Percentiles rank a stretch among this genome's conserved stretches.
Evolutionary conservation across 108 stramenopile genomes (phyloP).

Genomic region (Pseudonitzschia delicatissima): DNA sequence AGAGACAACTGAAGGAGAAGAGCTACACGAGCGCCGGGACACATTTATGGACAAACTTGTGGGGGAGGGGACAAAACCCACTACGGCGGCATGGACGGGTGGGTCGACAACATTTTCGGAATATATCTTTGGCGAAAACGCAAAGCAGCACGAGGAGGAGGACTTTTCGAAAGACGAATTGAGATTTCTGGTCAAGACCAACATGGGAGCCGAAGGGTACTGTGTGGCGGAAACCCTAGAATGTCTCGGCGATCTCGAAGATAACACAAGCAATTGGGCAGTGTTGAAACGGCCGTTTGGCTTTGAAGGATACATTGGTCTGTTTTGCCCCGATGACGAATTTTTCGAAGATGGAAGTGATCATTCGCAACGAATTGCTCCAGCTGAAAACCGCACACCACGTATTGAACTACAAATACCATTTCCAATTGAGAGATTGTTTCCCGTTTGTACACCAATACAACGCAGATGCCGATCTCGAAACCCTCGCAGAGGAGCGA

Average conservation of each 20-base stretch:
- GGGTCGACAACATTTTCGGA: neutral
- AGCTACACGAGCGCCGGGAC: slow-evolving; percentile 52
- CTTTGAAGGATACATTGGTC: slow-evolving; percentile 61
- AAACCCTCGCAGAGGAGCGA: neutral
- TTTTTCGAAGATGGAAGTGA: neutral
- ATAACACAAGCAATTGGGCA: slow-evolving; percentile 16
- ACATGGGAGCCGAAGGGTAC: slow-evolving; percentile 64
- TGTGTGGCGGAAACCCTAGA: slow-evolving; percentile 55
- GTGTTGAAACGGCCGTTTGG: slow-evolving; percentile 46
- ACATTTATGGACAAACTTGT: slow-evolving; percentile 44
- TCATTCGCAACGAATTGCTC: slow-evolving; percentile 22
- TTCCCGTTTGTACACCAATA: neutral
- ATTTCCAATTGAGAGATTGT: slow-evolving; percentile 49
- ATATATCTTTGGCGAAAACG: neutral
- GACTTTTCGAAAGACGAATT: slow-evolving; percentile 12
- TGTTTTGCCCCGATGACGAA: neutral
- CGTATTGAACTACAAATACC: slow-evolving; percentile 54
- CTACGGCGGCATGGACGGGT: slow-evolving; percentile 12
- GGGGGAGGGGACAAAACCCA: slow-evolving; percentile 14
- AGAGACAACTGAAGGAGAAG: slow-evolving; percentile 50
- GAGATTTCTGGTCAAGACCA: slow-evolving; percentile 51
- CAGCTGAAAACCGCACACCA: slow-evolving; percentile 53
- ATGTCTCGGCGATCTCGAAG: slow-evolving; percentile 20
- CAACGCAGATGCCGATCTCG: neutral
- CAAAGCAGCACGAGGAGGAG: neutral